Evolutionary conservation across 768 basidiomycete genomes (phyloP).

Genomic region (Tubosaeta brunneosetosa): DNA sequence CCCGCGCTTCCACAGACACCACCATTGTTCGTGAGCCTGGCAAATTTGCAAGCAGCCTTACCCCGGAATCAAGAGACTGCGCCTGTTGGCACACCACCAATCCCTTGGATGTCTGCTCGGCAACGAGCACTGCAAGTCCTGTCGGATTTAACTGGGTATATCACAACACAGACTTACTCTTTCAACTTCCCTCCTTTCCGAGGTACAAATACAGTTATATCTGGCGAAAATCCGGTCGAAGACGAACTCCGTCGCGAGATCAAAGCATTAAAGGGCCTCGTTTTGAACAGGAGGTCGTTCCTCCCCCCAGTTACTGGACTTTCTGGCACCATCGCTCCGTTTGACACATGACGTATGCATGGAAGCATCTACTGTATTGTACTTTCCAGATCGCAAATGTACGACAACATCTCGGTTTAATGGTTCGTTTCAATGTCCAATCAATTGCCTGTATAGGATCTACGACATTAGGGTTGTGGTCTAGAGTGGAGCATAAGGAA

Average conservation of each 20-base stretch:
- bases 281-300: constrained; percentile 60
- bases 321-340: constrained; percentile 5
- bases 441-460: not conserved
- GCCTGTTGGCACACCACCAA: constrained; percentile 5
- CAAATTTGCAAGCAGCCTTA: constrained; percentile 19
- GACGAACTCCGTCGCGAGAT: constrained; percentile 74
- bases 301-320: constrained; percentile 2
- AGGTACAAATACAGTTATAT: constrained; percentile 10
- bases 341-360: not conserved
- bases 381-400: not conserved
- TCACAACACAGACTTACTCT: constrained; percentile 67
- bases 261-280: constrained; percentile 71
- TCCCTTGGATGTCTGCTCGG: constrained; percentile 32
- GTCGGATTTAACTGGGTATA: constrained; percentile 73
- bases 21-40: constrained; percentile 25
- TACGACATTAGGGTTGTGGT: not conserved
- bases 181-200: constrained; percentile 17
- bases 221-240: constrained; percentile 31
- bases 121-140: constrained; percentile 64
- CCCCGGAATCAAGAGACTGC: constrained; percentile 14
- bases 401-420: not conserved
- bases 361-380: not conserved
- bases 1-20: constrained; percentile 25
- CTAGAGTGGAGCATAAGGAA: not conserved
- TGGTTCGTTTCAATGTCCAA: not conserved